A percentile compares a stretch with the other conserved stretches of the same genome.
Conservation (phyloP, 2,329 filamentous ascomycete genomes). For the Neospermospora avenae region DNA sequence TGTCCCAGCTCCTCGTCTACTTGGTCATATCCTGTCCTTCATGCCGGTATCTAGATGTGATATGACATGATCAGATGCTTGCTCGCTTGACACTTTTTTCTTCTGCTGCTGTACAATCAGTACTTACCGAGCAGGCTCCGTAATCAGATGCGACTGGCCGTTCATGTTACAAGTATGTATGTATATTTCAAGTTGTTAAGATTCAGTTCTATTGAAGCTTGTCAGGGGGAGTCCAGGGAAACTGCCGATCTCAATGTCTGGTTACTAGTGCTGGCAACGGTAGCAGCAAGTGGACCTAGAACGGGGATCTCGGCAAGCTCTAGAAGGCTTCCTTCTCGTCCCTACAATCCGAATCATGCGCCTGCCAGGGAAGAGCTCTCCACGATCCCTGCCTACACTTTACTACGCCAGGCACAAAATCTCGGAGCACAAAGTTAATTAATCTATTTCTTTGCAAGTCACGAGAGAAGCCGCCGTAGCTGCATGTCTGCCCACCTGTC, state of each 20-base stretch:
- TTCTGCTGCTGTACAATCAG: not conserved
- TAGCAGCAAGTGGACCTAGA: slow-evolving; percentile 5
- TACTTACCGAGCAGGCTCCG: not conserved
- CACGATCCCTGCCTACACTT: not conserved
- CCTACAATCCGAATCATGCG: slow-evolving; percentile 8
- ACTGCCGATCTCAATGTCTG: not conserved
- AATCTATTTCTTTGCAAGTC: slow-evolving; percentile 12
- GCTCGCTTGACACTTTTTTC: not conserved
- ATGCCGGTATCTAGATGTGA: not conserved
- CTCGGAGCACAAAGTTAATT: not conserved
- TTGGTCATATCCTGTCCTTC: not conserved
- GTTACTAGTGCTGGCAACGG: not conserved
- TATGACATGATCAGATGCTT: not conserved
- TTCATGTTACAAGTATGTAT: not conserved
- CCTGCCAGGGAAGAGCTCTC: not conserved
- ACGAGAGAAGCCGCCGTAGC: slow-evolving; percentile 16
- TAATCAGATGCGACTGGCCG: not conserved
- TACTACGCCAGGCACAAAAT: not conserved
- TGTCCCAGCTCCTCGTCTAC: not conserved
- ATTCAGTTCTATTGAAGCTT: not conserved
- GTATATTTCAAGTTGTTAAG: not conserved
- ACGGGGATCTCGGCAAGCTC: not conserved
- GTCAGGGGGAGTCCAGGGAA: not conserved
- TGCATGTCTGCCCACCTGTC: not conserved
- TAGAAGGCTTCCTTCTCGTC: slow-evolving; percentile 8